Percentiles rank a stretch among this genome's conserved stretches.
Conservation (phyloP, 805 yeast species). For the Millerozyma acaciae region DNA sequence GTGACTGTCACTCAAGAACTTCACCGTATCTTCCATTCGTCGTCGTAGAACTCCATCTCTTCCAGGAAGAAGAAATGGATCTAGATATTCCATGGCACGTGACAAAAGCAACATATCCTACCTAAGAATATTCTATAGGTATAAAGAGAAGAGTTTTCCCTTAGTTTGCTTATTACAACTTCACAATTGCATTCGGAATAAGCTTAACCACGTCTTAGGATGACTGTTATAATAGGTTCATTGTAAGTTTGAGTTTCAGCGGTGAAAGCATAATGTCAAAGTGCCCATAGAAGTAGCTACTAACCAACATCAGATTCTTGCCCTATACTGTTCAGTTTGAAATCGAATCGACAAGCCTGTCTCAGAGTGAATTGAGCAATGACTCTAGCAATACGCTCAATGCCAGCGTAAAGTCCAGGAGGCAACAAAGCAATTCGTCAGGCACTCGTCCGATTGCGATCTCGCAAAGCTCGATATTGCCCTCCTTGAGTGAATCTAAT, state of each 20-base stretch:
- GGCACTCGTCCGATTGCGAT: conserved; percentile 8
- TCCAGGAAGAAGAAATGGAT: not conserved
- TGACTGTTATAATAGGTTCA: conserved; percentile 71
- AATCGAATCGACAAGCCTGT: conserved; percentile 23
- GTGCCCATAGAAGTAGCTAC: conserved; percentile 8
- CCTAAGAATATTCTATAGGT: no score
- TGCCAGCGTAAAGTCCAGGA: conserved; percentile 3
- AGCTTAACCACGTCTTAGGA: no score
- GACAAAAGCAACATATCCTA: conserved; percentile 3
- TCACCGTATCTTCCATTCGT: conserved; percentile 1
- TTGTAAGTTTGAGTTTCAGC: conserved; percentile 44
- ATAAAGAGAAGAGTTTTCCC: no score
- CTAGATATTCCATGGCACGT: not conserved
- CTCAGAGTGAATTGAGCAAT: not conserved
- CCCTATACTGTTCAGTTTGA: conserved; percentile 75
- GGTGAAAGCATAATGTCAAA: not conserved
- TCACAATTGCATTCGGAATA: no score
- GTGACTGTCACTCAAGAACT: conserved; percentile 24
- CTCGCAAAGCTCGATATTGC: conserved; percentile 25
- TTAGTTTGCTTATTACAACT: no score
- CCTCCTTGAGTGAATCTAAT: conserved; percentile 31
- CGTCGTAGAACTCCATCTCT: not conserved
- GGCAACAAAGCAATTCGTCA: conserved; percentile 1
- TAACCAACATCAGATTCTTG: conserved; percentile 44
- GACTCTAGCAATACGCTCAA: not conserved